Percentiles rank a stretch among this genome's conserved stretches.
phyloP scores from a whole-genome alignment of 352 stramenopile species.

The Lagenidium sp. region DNA sequence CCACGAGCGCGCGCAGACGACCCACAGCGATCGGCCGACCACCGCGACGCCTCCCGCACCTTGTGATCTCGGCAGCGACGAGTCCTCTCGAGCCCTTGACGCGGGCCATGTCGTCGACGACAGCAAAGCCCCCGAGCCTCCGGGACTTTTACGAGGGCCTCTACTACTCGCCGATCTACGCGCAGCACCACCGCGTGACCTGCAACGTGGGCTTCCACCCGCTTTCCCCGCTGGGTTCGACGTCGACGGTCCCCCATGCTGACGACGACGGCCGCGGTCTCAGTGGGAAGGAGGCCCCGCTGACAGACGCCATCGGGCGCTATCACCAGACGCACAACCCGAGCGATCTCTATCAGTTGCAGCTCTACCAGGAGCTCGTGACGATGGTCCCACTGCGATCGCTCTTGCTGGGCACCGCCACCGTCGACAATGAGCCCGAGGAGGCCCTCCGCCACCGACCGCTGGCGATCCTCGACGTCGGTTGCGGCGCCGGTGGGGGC shows the following conservation, averaged over 20 bases:
- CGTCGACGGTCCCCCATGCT: no score
- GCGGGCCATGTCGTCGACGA: no score
- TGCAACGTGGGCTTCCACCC: conserved; percentile 63
- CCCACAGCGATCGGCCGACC: no score
- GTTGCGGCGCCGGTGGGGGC: conserved; percentile 52
- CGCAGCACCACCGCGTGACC: conserved; percentile 48
- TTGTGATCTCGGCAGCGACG: no score
- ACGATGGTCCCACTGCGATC: conserved; percentile 21
- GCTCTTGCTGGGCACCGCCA: background rate
- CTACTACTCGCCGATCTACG: conserved; percentile 62
- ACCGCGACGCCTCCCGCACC: no score
- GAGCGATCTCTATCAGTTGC: conserved; percentile 34
- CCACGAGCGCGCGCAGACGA: no score
- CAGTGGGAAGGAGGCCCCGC: conserved; percentile 3
- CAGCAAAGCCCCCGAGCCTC: no score
- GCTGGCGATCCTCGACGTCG: conserved; percentile 48
- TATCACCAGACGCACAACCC: conserved; percentile 15
- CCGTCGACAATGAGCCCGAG: conserved; percentile 5
- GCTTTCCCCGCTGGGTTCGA: background rate
- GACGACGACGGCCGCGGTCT: conserved; percentile 1
- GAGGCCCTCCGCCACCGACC: conserved; percentile 1
- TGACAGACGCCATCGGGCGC: conserved; percentile 3
- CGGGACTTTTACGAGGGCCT: conserved; percentile 71
- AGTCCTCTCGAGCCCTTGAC: background rate
- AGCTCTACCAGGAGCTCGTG: conserved; percentile 52